Evolutionary conservation across 164 flowering plant species (phyloP), one percentile per base, ranked within the genome.

Genomic region (Magnolia sinica): DNA sequence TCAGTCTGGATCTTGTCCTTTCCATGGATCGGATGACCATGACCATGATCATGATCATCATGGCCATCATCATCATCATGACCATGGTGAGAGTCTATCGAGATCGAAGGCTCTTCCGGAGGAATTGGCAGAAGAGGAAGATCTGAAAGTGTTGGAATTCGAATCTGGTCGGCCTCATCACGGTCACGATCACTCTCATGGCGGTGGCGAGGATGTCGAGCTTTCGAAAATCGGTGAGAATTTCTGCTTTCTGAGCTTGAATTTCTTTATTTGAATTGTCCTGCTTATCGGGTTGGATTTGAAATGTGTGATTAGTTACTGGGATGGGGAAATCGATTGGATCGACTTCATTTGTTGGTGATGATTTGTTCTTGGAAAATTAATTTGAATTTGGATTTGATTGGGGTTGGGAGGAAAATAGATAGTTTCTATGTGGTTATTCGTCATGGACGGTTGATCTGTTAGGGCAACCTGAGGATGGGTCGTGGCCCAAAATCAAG

Each of bases 71-170:
- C 63, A 82, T 72, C 79, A 75, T 22, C 79, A 81, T 51, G 64
- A 70, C 16, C 66, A 78, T 52, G 66, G 22, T 23, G 79, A 79
- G 69, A 50, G 67, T 1, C 29, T 50, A 22, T 19, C 29, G 11
- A 68, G 55, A 51, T 64, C 76, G 77, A 82, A 80, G 86, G 50
- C 9, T 20, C 88, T 95, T 22, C 97, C 95, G 0, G 93, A 93
- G 84, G 98, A 95, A 73, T 70, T 92, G 82, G 97, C 98, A 0
- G 98, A 93, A 75, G 98, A 93, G 73, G 98, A 93, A 79, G 98
- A 95, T 79, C 86, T 95, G 82, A 84, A 77, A 72, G 59, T 88
- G 69, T 85, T 83, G 64, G 91, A 91, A 3, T 82, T 90, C 69
- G 88, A 86, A 63, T 71, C 73, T 23, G 66, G 67, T 70, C 70